Evolutionary conservation across 306 rosid species (phyloP).

Genomic region (Begonia loranthoides): DNA sequence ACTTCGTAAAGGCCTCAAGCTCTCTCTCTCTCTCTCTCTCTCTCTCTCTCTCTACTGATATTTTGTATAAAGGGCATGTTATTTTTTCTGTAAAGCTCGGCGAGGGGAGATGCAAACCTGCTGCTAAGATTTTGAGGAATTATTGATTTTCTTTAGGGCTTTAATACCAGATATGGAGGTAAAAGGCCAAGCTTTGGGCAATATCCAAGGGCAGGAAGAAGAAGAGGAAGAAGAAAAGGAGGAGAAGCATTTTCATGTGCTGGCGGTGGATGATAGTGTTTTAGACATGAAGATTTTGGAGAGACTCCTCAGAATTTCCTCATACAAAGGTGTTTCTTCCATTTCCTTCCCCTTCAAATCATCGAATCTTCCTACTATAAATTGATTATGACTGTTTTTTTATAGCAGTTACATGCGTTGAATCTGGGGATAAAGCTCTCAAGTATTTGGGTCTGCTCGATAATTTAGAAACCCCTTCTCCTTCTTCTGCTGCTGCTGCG

Average conservation of each 20-base stretch:
- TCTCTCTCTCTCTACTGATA: conserved; percentile 3
- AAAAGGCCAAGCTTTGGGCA: conserved; percentile 21
- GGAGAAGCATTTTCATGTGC: conserved; percentile 65
- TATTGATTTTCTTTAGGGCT: not conserved
- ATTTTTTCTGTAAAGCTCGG: not conserved
- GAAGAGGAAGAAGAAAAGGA: not conserved
- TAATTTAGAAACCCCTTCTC: conserved; percentile 15
- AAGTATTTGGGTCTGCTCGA: conserved; percentile 63
- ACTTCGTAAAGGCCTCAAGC: conserved; percentile 23
- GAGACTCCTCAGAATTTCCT: conserved; percentile 66
- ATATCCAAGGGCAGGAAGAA: not conserved
- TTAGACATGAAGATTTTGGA: conserved; percentile 70
- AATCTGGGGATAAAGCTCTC: conserved; percentile 91
- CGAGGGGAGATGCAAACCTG: not conserved
- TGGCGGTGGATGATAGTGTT: conserved; percentile 84
- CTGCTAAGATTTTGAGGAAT: not conserved
- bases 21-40: conserved; percentile 3
- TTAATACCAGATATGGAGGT: conserved; percentile 17
- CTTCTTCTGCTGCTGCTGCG: conserved; percentile 10
- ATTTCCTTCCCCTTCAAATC: too few relatives aligned
- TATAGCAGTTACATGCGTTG: conserved; percentile 70
- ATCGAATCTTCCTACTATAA: not conserved
- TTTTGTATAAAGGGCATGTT: not conserved
- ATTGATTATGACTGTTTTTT: not conserved
- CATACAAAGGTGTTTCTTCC: conserved; percentile 42